phyloP scores from a whole-genome alignment of 2,329 filamentous ascomycete species.

The Boeremia exigua region DNA sequence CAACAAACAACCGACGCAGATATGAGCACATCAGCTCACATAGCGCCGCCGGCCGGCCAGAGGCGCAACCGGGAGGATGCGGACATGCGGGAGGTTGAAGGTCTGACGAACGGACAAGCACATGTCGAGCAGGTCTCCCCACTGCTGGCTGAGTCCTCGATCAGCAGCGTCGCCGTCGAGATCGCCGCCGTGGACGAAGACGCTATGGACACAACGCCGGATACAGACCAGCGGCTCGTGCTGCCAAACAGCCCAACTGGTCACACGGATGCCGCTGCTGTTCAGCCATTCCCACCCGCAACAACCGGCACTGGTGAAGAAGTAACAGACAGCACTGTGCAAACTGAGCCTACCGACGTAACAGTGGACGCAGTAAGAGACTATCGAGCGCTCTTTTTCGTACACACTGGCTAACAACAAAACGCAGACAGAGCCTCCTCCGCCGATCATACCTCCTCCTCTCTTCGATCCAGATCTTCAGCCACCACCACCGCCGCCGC shows the following conservation, averaged over 20 bases:
- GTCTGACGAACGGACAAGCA: constrained; percentile 24
- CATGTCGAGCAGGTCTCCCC: constrained; percentile 1
- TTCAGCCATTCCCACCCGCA: constrained; percentile 25
- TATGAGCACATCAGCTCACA: constrained; percentile 44
- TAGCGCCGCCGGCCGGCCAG: constrained; percentile 41
- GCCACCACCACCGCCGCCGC: constrained; percentile 41
- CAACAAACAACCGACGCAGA: constrained; percentile 37
- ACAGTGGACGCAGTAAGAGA: constrained; percentile 25
- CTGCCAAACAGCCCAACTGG: constrained; percentile 32
- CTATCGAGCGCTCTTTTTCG: not conserved
- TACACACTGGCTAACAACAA: constrained; percentile 20
- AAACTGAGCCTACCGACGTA: constrained; percentile 7
- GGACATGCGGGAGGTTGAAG: constrained; percentile 42
- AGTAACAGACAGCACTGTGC: constrained; percentile 17
- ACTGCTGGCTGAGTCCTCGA: constrained; percentile 16
- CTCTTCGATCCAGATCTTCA: constrained; percentile 30
- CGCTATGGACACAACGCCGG: constrained; percentile 49
- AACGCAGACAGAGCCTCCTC: constrained; percentile 21
- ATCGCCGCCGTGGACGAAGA: constrained; percentile 44
- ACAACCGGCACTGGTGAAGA: constrained; percentile 16
- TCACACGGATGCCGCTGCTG: constrained; percentile 11
- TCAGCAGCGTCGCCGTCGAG: constrained; percentile 34
- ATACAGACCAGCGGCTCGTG: constrained; percentile 33
- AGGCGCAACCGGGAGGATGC: constrained; percentile 47
- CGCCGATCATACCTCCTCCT: constrained; percentile 31